Evolutionary conservation across 768 basidiomycete species (phyloP).

Genomic region (Neoboletus brunneissimus): DNA sequence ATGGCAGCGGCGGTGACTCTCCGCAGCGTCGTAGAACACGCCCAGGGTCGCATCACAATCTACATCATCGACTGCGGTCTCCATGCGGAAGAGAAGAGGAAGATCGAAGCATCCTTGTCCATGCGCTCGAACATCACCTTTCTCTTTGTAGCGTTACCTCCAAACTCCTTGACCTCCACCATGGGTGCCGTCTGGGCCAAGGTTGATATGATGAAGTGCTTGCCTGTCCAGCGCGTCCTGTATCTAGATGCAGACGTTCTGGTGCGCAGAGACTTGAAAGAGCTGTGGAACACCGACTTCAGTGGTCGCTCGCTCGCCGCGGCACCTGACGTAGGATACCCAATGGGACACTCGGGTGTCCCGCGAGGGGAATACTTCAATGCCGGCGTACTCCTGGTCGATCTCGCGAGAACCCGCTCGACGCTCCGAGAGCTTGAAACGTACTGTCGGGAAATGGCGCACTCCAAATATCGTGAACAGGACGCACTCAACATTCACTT

Average conservation of each 20-base stretch:
- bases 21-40: slow-evolving; percentile 37
- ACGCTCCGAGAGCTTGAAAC: slow-evolving; percentile 26
- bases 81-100: slow-evolving; percentile 32
- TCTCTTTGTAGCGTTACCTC: slow-evolving; percentile 41
- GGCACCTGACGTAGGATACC: slow-evolving; percentile 46
- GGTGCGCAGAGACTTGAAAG: slow-evolving; percentile 43
- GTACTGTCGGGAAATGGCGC: slow-evolving; percentile 25
- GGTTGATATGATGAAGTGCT: slow-evolving; percentile 42
- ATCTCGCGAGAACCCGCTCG: slow-evolving; percentile 40
- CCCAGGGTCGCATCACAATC: slow-evolving; percentile 41
- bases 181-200: slow-evolving; percentile 47
- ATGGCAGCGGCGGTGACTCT: slow-evolving; percentile 50
- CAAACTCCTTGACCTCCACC: slow-evolving; percentile 24
- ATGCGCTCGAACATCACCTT: slow-evolving; percentile 34
- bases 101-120: slow-evolving; percentile 32
- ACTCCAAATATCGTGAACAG: slow-evolving; percentile 43
- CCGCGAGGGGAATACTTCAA: slow-evolving; percentile 47
- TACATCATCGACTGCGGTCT: slow-evolving; percentile 52
- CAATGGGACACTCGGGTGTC: slow-evolving; percentile 43
- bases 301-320: slow-evolving; percentile 43
- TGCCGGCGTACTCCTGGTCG: slow-evolving; percentile 51
- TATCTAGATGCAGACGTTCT: slow-evolving; percentile 56
- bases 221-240: slow-evolving; percentile 49
- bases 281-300: slow-evolving; percentile 43
- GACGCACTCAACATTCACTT: slow-evolving; percentile 52